Evolutionary conservation across 2,329 filamentous ascomycete species (phyloP), one percentile per base, ranked within the genome.

Genomic region (Aspergillus texensis): DNA sequence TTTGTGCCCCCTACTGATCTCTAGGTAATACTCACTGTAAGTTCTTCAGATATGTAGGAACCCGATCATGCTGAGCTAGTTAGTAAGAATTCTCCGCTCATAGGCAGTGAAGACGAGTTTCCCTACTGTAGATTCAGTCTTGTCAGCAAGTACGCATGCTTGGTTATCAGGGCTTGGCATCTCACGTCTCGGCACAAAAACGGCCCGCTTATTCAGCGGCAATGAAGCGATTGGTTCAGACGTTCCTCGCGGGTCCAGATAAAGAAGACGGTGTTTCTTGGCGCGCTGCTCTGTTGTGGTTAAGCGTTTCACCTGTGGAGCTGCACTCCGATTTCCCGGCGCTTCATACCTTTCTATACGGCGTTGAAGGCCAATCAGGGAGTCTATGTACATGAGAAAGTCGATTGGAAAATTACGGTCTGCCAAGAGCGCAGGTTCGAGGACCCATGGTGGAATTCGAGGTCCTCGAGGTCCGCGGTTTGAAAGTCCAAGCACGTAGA

Each of bases 121-220:
- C 39, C 6, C 0, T 41, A 0, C 3, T 3, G 6, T 41, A 41
- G 14, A 36, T 4, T 41, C 6, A 5, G 16, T 41, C 14, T 19
- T 19, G 26, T 52, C 14, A 19, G n/a, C 24, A 6, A 28, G 1
- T 24, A 12, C 4, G 3, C 14, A 32, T 1, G 4, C 16, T 26
- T 16, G 9, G 12, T 4, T 32, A n/a, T 10, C 26, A n/a, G 8
- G 4, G 48, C 48, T 32, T 28, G 24, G 24, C 24, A 52, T 6
- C 9, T 28, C 9, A 16, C 6, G 6, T 10, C 48, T 52, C 48
- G 48, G 48, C 0, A 6, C 21, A 32, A 26, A 52, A 52, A n/a
- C 48, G 48, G 48, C 48, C 26, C 48, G 48, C 48, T 52, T 52
- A 52, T 52, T 52, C 48, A 52, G 26, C 48, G 26, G 48, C 26